Conservation (phyloP, 192 early-diverging fungal species). For the Coemansia sp. region DNA sequence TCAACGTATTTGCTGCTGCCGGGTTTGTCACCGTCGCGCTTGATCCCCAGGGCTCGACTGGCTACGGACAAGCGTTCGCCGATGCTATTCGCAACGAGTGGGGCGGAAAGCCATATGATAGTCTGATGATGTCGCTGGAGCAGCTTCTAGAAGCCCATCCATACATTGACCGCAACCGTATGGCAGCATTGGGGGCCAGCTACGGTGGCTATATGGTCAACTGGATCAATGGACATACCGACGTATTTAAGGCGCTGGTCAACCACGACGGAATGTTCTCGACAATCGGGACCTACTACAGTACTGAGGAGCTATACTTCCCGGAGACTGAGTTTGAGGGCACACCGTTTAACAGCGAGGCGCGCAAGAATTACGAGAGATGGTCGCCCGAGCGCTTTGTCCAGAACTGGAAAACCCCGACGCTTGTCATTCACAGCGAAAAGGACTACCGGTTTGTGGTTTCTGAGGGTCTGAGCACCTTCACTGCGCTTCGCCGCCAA, state of each 20-base stretch:
- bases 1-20: slow-evolving; percentile 70
- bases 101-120: slow-evolving; percentile 74
- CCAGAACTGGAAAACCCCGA: slow-evolving; percentile 76
- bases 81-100: slow-evolving; percentile 78
- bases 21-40: slow-evolving; percentile 75
- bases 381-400: slow-evolving; percentile 75
- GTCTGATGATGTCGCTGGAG: slow-evolving; percentile 73
- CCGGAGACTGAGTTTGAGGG: slow-evolving; percentile 72
- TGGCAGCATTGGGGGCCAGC: slow-evolving; percentile 72
- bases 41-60: slow-evolving; percentile 79
- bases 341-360: slow-evolving; percentile 61
- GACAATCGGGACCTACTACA: slow-evolving; percentile 65
- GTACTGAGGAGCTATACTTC: slow-evolving; percentile 80
- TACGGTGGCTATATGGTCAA: slow-evolving; percentile 89
- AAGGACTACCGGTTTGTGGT: slow-evolving; percentile 70
- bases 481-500: slow-evolving; percentile 77
- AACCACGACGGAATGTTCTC: slow-evolving; percentile 85
- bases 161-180: slow-evolving; percentile 62
- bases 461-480: slow-evolving; percentile 71
- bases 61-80: slow-evolving; percentile 79
- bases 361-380: slow-evolving; percentile 63
- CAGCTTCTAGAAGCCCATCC: slow-evolving; percentile 42
- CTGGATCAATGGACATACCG: slow-evolving; percentile 84
- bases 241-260: slow-evolving; percentile 70
- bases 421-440: slow-evolving; percentile 76